phyloP scores from a whole-genome alignment of 345 rosid genomes.

The Raphanus sativus region DNA sequence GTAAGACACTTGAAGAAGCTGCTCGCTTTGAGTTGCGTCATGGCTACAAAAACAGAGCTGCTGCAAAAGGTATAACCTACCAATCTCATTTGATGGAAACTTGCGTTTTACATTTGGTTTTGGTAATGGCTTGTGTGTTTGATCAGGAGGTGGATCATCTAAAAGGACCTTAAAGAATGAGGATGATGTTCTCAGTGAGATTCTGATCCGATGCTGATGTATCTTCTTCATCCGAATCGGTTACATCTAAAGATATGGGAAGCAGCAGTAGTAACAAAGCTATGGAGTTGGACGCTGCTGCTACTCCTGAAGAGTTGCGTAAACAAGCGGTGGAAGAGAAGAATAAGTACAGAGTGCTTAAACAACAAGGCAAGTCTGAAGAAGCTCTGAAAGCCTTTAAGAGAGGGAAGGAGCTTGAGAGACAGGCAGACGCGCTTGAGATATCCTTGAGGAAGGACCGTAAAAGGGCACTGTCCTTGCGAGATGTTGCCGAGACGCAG shows the following conservation, averaged over 20 bases:
- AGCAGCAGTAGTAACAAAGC: constrained; percentile 42
- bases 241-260: constrained; percentile 40
- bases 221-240: constrained; percentile 48
- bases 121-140: not conserved
- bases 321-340: constrained; percentile 75
- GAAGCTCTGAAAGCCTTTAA: constrained; percentile 88
- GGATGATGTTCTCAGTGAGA: constrained; percentile 67
- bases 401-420: constrained; percentile 94
- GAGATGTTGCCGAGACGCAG: constrained; percentile 38
- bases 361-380: constrained; percentile 76
- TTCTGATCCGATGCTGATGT: constrained; percentile 63
- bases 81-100: not conserved
- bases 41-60: constrained; percentile 55
- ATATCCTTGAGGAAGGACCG: constrained; percentile 55
- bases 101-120: not conserved
- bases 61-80: constrained; percentile 50
- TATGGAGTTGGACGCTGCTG: constrained; percentile 37
- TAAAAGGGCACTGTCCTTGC: constrained; percentile 47
- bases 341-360: constrained; percentile 64
- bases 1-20: constrained; percentile 87
- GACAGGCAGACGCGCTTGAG: constrained; percentile 80
- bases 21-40: constrained; percentile 85
- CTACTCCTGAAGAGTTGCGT: constrained; percentile 68
- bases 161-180: constrained; percentile 47
- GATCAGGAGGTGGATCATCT: constrained; percentile 58